A percentile compares a stretch with the other conserved stretches of the same genome.
phyloP scores from a whole-genome alignment of 1,139 yeast genomes.

The Magnusiomyces suaveolens region DNA sequence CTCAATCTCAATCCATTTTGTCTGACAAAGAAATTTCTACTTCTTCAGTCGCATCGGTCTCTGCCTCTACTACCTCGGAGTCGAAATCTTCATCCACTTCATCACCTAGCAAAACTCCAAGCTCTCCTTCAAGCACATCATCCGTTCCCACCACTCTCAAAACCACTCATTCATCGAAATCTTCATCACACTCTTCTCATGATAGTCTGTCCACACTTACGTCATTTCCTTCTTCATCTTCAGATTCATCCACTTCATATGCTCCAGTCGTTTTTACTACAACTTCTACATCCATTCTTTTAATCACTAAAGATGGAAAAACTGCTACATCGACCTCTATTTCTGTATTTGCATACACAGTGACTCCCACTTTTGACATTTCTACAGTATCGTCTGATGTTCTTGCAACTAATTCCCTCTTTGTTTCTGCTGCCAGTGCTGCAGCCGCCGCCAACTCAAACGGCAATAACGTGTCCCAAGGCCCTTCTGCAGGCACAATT shows the following conservation, averaged over 20 bases:
- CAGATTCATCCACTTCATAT: background rate
- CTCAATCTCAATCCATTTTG: background rate
- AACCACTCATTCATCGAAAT: background rate
- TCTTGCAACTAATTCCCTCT: constrained; percentile 7
- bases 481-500: constrained; percentile 26
- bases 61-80: background rate
- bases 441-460: constrained; percentile 7
- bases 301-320: constrained; percentile 8
- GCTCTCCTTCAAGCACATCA: background rate
- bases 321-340: constrained; percentile 13
- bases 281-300: constrained; percentile 11
- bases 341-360: constrained; percentile 8
- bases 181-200: background rate
- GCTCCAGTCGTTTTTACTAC: constrained; percentile 11
- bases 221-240: background rate
- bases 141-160: background rate
- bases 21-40: background rate
- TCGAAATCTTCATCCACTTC: background rate
- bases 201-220: background rate
- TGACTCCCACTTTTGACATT: constrained; percentile 15
- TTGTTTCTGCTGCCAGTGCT: constrained; percentile 6
- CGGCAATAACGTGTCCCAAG: background rate
- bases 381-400: constrained; percentile 8
- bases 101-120: background rate
- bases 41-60: background rate